Conservation (phyloP, 306 rosid species). For the Rubus idaeus region DNA sequence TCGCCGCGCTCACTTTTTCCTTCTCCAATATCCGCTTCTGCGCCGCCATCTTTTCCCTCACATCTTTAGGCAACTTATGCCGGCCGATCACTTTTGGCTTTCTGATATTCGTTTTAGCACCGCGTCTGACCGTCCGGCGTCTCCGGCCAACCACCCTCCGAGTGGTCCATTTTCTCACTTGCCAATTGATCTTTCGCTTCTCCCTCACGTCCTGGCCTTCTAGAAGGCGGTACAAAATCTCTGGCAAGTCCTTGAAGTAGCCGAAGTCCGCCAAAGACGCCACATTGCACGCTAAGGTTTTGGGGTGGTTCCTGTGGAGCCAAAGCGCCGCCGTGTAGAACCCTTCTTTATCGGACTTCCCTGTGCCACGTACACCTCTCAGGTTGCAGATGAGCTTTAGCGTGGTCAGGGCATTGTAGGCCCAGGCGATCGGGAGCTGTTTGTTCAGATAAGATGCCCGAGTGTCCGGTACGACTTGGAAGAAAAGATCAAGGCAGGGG, state of each 20-base stretch:
- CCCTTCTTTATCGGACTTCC: constrained; percentile 28
- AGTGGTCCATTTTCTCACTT: background rate
- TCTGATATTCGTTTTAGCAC: background rate
- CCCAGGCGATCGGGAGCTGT: constrained; percentile 42
- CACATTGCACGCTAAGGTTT: constrained; percentile 42
- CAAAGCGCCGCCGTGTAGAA: too few relatives aligned
- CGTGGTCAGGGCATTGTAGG: constrained; percentile 39
- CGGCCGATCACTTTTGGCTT: background rate
- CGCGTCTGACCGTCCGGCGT: background rate
- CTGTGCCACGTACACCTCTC: constrained; percentile 55
- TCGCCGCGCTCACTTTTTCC: constrained; percentile 22
- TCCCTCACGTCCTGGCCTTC: constrained; percentile 34
- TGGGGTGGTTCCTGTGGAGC: constrained; percentile 52
- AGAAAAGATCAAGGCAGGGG: constrained; percentile 7
- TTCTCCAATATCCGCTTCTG: constrained; percentile 19
- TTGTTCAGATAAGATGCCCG: constrained; percentile 12
- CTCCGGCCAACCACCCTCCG: background rate
- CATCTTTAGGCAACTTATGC: background rate
- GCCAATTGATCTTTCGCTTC: constrained; percentile 7
- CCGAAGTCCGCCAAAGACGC: constrained; percentile 54
- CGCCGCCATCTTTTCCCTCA: background rate
- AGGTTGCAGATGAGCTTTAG: constrained; percentile 59
- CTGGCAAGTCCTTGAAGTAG: constrained; percentile 58
- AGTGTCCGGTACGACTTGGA: constrained; percentile 47
- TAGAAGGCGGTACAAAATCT: constrained; percentile 48